phyloP scores from a whole-genome alignment of 208 protist genomes.

The Acanthamoeba polyphaga region DNA sequence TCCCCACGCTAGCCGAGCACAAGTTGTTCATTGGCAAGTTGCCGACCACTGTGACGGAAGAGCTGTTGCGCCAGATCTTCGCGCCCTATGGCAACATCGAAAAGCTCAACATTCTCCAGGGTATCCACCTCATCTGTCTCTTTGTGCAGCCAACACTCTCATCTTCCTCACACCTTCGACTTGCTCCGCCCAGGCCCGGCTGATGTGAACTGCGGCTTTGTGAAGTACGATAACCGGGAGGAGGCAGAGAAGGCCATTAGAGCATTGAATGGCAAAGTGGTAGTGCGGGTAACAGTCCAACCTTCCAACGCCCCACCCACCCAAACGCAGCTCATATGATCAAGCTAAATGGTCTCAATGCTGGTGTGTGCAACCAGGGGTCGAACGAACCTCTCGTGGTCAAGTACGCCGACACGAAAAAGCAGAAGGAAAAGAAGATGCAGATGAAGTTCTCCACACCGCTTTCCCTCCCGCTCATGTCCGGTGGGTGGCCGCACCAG shows the following conservation, averaged over 20 bases:
- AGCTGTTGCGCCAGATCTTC: constrained; percentile 82
- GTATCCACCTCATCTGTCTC: constrained; percentile 29
- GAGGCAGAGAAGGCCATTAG: constrained; percentile 81
- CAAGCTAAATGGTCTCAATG: background rate
- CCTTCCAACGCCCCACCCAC: background rate
- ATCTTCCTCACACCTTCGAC: background rate
- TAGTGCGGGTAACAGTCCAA: constrained; percentile 15
- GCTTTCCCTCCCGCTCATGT: background rate
- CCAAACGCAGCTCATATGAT: background rate
- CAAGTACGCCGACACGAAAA: constrained; percentile 82
- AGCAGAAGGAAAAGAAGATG: constrained; percentile 81
- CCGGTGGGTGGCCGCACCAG: background rate
- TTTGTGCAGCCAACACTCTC: background rate
- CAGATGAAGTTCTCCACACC: constrained; percentile 5
- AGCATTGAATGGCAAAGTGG: constrained; percentile 75
- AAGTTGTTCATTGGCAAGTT: constrained; percentile 90
- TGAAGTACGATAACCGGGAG: constrained; percentile 81
- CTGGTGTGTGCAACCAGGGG: background rate
- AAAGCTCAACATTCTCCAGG: constrained; percentile 79
- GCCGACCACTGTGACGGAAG: constrained; percentile 76
- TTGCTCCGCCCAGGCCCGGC: background rate
- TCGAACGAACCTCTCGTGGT: constrained; percentile 73
- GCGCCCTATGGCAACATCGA: constrained; percentile 82
- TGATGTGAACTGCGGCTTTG: constrained; percentile 88
- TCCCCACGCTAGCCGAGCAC: constrained; percentile 65